Evolutionary conservation across 768 basidiomycete species (phyloP).

Genomic region (Tulasnella sp.): DNA sequence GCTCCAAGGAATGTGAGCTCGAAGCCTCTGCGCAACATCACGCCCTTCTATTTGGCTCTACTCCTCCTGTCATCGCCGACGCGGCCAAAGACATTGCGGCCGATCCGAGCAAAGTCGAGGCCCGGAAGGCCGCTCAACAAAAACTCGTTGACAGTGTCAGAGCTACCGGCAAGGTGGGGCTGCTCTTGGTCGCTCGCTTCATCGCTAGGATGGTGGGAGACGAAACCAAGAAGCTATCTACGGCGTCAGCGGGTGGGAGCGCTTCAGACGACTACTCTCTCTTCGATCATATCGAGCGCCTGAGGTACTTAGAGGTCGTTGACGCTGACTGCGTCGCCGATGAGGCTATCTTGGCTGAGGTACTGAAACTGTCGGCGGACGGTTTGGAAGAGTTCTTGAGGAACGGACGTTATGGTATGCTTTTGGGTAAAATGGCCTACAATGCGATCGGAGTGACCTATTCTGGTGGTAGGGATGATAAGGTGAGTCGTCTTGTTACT

Average conservation of each 20-base stretch:
- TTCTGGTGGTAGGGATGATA: constrained; percentile 56
- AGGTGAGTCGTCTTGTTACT: constrained; percentile 34
- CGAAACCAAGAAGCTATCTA: constrained; percentile 49
- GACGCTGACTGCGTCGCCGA: constrained; percentile 35
- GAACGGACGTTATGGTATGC: constrained; percentile 48
- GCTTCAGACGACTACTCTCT: constrained; percentile 41
- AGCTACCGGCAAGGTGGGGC: constrained; percentile 34
- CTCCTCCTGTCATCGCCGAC: constrained; percentile 42
- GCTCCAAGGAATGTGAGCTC: constrained; percentile 56
- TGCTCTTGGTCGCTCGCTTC: constrained; percentile 58
- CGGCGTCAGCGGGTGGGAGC: constrained; percentile 17
- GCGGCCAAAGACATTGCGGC: constrained; percentile 26
- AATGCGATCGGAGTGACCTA: constrained; percentile 68
- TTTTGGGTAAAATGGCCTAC: constrained; percentile 63
- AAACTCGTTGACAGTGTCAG: constrained; percentile 48
- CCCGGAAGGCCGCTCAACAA: constrained; percentile 47
- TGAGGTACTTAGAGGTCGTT: constrained; percentile 55
- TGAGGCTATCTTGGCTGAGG: constrained; percentile 37
- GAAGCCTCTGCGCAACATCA: constrained; percentile 50
- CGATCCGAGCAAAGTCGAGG: constrained; percentile 29
- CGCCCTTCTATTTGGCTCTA: constrained; percentile 62
- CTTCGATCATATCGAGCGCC: constrained; percentile 66
- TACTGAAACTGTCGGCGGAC: constrained; percentile 46
- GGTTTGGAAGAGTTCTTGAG: constrained; percentile 63
- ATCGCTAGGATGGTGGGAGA: constrained; percentile 59